These are phyloP conservation scores for Imleria badia DNA, from an alignment of 768 basidiomycete genomes.

Conservation along the genomic window DNA sequence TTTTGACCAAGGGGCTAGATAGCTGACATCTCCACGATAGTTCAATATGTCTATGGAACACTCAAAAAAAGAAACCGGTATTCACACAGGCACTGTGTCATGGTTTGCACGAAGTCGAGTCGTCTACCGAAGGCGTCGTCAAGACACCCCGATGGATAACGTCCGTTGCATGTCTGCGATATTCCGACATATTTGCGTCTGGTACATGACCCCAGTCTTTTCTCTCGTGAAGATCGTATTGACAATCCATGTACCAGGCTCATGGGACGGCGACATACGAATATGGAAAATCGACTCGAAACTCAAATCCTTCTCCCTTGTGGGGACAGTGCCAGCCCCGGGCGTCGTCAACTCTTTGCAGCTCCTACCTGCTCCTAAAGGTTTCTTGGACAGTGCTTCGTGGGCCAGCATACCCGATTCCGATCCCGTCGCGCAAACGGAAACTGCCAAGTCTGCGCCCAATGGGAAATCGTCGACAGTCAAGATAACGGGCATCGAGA, in stretches of 20 bases:
- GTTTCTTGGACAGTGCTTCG: conserved; percentile 42
- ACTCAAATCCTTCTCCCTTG: conserved; percentile 70
- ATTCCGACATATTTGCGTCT: conserved; percentile 89
- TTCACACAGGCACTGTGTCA: conserved; percentile 87
- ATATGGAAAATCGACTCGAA: conserved; percentile 88
- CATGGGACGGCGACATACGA: conserved; percentile 88
- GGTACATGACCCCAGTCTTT: conserved; percentile 46
- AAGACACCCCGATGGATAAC: conserved; percentile 91
- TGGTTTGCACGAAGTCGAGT: conserved; percentile 70
- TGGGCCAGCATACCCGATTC: conserved; percentile 29
- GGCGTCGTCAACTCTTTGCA: conserved; percentile 94
- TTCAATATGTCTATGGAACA: conserved; percentile 91
- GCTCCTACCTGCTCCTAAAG: conserved; percentile 55
- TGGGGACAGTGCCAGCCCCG: conserved; percentile 60
- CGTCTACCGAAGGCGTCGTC: conserved; percentile 73
- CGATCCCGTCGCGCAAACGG: background rate
- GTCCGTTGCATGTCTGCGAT: conserved; percentile 74
- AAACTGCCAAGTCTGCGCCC: background rate
- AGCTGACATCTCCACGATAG: conserved; percentile 28
- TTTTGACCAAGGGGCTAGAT: background rate
- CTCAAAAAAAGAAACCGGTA: conserved; percentile 91
- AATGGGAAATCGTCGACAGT: conserved; percentile 14
- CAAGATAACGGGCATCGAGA: conserved; percentile 32
- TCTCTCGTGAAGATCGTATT: background rate
- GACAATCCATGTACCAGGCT: conserved; percentile 75